Evolutionary conservation across 768 basidiomycete species (phyloP).

Genomic region (Hebeloma cylindrosporum): DNA sequence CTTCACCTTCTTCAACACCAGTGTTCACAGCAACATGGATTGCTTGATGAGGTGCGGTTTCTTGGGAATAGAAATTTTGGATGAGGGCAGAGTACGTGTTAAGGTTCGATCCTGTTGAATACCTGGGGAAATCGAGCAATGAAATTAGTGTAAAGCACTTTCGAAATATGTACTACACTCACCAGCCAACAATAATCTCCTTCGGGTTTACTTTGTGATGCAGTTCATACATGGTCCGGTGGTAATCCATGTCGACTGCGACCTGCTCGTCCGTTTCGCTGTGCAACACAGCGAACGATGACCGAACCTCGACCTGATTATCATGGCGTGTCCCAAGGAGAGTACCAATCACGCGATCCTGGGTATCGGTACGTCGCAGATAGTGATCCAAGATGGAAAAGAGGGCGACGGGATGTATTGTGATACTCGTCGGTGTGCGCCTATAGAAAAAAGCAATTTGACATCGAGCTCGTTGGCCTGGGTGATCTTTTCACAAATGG

Average conservation of each 20-base stretch:
- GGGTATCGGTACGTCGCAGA: constrained; percentile 77
- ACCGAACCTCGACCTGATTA: constrained; percentile 72
- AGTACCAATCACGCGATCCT: constrained; percentile 93
- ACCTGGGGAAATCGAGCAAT: constrained; percentile 50
- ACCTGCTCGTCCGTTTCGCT: constrained; percentile 91
- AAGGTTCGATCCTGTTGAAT: constrained; percentile 86
- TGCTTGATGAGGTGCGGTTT: constrained; percentile 84
- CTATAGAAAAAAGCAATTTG: constrained; percentile 35
- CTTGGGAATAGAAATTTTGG: constrained; percentile 96
- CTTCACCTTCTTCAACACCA: constrained; percentile 59
- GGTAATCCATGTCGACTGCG: constrained; percentile 96
- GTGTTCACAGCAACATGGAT: constrained; percentile 92
- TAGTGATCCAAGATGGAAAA: constrained; percentile 97
- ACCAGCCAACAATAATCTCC: constrained; percentile 96
- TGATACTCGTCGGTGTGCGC: constrained; percentile 69
- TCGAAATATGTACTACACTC: constrained; percentile 27
- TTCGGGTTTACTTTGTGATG: constrained; percentile 81
- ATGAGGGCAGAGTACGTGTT: constrained; percentile 96
- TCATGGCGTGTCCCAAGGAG: constrained; percentile 81
- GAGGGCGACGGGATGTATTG: constrained; percentile 88
- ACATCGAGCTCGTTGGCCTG: neutral
- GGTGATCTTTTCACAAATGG: neutral
- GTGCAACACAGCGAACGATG: constrained; percentile 90
- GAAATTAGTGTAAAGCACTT: constrained; percentile 1
- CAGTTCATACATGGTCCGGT: constrained; percentile 89